Evolutionary conservation across 345 rosid genomes (phyloP).

Genomic region (Lepidium africanum): DNA sequence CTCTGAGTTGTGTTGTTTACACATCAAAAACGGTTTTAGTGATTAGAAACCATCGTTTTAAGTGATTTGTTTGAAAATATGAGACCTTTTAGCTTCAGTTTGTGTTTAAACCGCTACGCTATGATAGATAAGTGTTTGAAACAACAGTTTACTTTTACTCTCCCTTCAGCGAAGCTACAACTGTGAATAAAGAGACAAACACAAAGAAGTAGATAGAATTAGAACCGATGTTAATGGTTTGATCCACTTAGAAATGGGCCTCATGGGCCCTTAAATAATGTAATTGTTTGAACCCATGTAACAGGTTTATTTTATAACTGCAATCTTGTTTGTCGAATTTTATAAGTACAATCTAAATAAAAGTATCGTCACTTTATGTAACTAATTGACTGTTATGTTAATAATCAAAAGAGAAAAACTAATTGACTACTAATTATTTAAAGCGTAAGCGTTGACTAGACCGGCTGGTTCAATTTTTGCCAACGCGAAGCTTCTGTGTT

Average conservation of each 20-base stretch:
- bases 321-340: too few relatives aligned
- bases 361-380: neutral
- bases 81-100: conserved; percentile 2
- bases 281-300: too few relatives aligned
- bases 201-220: too few relatives aligned
- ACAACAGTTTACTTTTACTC: neutral
- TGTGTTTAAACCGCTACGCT: neutral
- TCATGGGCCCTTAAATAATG: too few relatives aligned
- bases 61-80: neutral
- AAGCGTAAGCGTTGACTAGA: neutral
- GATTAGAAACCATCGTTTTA: neutral
- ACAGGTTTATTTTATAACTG: too few relatives aligned
- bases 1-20: conserved; percentile 2
- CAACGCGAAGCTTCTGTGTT: neutral
- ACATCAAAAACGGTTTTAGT: conserved; percentile 11
- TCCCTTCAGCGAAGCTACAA: too few relatives aligned
- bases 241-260: too few relatives aligned
- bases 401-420: too few relatives aligned
- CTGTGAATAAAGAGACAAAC: too few relatives aligned
- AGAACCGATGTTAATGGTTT: too few relatives aligned
- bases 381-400: neutral
- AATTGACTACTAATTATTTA: neutral
- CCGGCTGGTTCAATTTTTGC: neutral
- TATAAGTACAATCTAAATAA: too few relatives aligned
- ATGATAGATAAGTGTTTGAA: neutral